Evolutionary conservation across 2,329 filamentous ascomycete genomes (phyloP).

Genomic region (Pyrenochaeta sp.): DNA sequence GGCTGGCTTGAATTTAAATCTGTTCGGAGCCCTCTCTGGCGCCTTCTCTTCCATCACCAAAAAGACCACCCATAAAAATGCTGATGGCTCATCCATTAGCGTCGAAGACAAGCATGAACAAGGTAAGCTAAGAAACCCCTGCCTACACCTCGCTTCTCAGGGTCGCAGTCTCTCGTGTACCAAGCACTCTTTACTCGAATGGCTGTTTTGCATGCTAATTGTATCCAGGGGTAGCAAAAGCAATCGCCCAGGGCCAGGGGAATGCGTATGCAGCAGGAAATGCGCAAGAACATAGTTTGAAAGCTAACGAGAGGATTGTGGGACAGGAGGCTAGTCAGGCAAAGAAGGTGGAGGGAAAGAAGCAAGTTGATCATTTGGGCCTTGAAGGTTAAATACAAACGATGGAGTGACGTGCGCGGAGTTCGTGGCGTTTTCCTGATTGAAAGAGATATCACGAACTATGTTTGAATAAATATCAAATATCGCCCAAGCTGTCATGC

Average conservation of each 20-base stretch:
- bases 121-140: conserved; percentile 25
- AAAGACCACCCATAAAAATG: conserved; percentile 40
- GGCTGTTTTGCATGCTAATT: background rate
- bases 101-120: conserved; percentile 36
- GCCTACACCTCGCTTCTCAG: too few relatives aligned
- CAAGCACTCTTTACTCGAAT: background rate
- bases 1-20: conserved; percentile 48
- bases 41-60: conserved; percentile 38
- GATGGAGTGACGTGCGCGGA: background rate
- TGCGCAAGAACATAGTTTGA: conserved; percentile 24
- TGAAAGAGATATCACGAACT: too few relatives aligned
- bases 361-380: conserved; percentile 47
- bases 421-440: background rate
- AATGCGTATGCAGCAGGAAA: conserved; percentile 30
- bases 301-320: conserved; percentile 8
- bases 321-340: conserved; percentile 16
- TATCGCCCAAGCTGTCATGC: too few relatives aligned
- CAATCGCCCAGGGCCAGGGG: conserved; percentile 26
- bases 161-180: too few relatives aligned
- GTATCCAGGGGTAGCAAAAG: conserved; percentile 27
- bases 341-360: conserved; percentile 18
- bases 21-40: conserved; percentile 47
- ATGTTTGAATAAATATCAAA: too few relatives aligned
- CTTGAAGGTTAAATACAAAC: conserved; percentile 32
- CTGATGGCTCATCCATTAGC: conserved; percentile 32